A percentile compares a stretch with the other conserved stretches of the same genome.
phyloP scores from a whole-genome alignment of 2,329 filamentous ascomycete species.

The Penicillium aurantiogriseum region DNA sequence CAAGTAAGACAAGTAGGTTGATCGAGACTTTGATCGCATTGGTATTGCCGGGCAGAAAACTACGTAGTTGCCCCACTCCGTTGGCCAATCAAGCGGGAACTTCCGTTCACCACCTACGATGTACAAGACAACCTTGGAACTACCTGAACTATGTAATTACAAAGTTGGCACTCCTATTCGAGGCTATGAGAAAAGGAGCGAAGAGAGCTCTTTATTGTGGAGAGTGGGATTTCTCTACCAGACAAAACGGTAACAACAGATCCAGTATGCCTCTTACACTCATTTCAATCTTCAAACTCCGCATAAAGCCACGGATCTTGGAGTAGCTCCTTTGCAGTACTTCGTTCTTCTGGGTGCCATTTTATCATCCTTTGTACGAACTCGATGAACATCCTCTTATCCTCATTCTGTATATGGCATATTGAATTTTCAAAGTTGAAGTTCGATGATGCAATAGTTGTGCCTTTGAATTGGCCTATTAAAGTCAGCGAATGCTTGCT shows the following conservation, averaged over 20 bases:
- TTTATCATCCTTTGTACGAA: constrained; percentile 31
- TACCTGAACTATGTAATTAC: not conserved
- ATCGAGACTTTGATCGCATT: not conserved
- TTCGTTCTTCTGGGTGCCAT: constrained; percentile 32
- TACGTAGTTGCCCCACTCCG: not conserved
- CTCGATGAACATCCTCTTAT: constrained; percentile 30
- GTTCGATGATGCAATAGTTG: not conserved
- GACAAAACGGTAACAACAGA: not conserved
- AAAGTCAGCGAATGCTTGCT: not conserved
- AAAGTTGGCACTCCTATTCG: not conserved
- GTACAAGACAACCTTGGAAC: not conserved
- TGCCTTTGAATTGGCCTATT: constrained; percentile 6
- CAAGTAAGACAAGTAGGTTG: not conserved
- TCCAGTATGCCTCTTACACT: not conserved
- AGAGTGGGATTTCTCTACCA: not conserved
- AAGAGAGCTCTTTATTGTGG: not conserved
- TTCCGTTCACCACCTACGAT: not conserved
- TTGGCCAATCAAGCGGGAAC: not conserved
- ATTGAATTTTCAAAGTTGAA: constrained; percentile 17
- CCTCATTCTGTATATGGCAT: constrained; percentile 22
- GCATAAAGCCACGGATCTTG: constrained; percentile 33
- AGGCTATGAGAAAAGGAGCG: not conserved
- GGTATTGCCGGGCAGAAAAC: not conserved
- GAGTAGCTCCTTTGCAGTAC: constrained; percentile 31
- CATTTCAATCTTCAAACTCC: not conserved